Evolutionary conservation across 345 rosid genomes (phyloP), one percentile per base, ranked within the genome.

Genomic region (Kernera saxatilis): DNA sequence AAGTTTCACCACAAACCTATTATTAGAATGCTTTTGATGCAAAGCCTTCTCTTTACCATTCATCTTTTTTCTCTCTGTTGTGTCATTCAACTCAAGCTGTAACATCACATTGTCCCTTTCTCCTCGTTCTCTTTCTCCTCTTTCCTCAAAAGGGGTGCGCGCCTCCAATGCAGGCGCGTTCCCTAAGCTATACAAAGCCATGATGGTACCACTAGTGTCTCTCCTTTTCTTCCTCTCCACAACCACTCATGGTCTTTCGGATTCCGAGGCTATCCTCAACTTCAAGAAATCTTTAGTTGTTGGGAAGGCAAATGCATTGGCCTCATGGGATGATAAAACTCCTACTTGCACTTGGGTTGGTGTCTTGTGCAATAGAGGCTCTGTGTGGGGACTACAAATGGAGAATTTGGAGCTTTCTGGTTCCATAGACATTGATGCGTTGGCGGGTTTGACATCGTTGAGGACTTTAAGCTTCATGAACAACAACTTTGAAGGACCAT

Each of bases 311-410:
- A 21, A 77, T 0, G 77, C 72, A 0, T 73, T 92, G 56, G 66
- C 71, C 23, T 59, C 58, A 1, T 95, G 97, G 96, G 67, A 72
- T 12, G 77, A 33, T 21, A 46, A 62, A 11, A 62, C 1, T 2
- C 29, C 59, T 2, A 87, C 92, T 0, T 95, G 98, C 75, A 82
- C 77, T 21, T 95, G 99, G 99, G 63, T 3, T 8, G 96, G 97
- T 26, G 84, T 88, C 46, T 64, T 83, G 60, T 95, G 99, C 48
- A 32, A 36, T 9, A 10, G 67, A 0, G 86, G 78, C 27, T 40
- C 56, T 4, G 64, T 95, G 10, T 84, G 82, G 92, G 91, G 98
- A 11, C 49, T 95, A 33, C 80, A 80, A 15, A 80, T 95, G 55
- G 96, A 92, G 78, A 72, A 83, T 9, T 81, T 79, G 84, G 93